phyloP scores from a whole-genome alignment of 75 land plant species.

The Picea sitchensis region DNA sequence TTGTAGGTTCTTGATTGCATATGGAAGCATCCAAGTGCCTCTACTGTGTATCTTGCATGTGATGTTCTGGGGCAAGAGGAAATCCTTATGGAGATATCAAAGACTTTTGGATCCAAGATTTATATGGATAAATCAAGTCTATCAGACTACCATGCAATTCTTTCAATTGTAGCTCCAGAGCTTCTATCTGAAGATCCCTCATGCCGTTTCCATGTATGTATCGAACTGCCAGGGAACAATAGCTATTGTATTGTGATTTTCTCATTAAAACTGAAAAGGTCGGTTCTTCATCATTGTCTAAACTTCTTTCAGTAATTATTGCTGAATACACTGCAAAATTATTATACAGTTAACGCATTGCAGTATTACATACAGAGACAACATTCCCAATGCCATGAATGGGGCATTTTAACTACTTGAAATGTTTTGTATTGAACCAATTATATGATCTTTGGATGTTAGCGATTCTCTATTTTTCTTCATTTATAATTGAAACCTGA shows the following conservation, averaged over 20 bases:
- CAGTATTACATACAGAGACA: background rate
- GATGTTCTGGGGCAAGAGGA: slow-evolving; percentile 88
- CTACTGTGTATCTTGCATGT: slow-evolving; percentile 70
- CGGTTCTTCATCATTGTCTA: background rate
- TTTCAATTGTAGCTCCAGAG: slow-evolving; percentile 50
- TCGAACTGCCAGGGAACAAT: background rate
- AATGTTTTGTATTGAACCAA: background rate
- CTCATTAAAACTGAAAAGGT: background rate
- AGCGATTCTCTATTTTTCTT: background rate
- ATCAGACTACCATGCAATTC: slow-evolving; percentile 39
- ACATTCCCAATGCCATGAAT: background rate
- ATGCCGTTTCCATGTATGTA: slow-evolving; percentile 67
- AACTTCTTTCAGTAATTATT: background rate
- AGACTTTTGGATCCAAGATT: slow-evolving; percentile 71
- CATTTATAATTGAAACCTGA: background rate
- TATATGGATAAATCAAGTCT: slow-evolving; percentile 48
- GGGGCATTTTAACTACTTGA: background rate
- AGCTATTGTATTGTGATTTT: slow-evolving; percentile 1
- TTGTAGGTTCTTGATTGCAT: slow-evolving; percentile 78
- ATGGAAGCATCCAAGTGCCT: slow-evolving; percentile 85
- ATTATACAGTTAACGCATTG: background rate
- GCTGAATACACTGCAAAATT: background rate
- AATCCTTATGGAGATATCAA: slow-evolving; percentile 49
- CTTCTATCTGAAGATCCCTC: slow-evolving; percentile 60
- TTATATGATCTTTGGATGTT: background rate